Evolutionary conservation across 192 early-diverging fungal species (phyloP).

Genomic region (Coemansia asiatica): DNA sequence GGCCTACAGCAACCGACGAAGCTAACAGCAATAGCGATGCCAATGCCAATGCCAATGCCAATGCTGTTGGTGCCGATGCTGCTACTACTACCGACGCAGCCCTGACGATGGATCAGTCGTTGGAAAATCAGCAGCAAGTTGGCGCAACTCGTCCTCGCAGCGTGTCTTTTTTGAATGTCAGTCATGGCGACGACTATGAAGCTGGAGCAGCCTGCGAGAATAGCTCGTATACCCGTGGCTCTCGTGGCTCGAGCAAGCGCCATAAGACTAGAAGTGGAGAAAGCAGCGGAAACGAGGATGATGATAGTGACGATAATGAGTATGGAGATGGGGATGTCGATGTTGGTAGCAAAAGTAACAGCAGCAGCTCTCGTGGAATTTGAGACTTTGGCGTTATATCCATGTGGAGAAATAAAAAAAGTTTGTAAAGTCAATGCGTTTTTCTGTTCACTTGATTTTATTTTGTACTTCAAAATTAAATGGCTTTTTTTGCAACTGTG

Average conservation of each 20-base stretch:
- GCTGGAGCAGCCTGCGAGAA: background rate
- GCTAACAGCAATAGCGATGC: background rate
- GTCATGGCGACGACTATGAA: conserved; percentile 3
- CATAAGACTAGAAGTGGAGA: background rate
- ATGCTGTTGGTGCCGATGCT: too few species aligned
- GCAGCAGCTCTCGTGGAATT: background rate
- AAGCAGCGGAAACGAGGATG: conserved; percentile 2
- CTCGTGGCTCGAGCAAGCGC: conserved; percentile 2
- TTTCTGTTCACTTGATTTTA: too few species aligned
- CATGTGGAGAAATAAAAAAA: background rate
- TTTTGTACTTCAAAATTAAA: too few species aligned
- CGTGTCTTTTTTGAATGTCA: conserved; percentile 5
- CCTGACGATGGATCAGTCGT: background rate
- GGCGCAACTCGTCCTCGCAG: background rate
- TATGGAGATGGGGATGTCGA: background rate
- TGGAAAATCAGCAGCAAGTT: background rate
- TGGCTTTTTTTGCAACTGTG: too few species aligned
- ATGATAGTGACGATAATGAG: background rate
- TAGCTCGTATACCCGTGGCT: background rate
- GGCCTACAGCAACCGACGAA: background rate
- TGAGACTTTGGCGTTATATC: background rate
- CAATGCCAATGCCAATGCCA: background rate
- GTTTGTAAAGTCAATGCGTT: too few species aligned
- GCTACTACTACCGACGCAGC: too few species aligned
- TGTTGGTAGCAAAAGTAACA: background rate